phyloP scores from a whole-genome alignment of 495 filamentous ascomycete genomes.

The Trichoderma erinaceum region DNA sequence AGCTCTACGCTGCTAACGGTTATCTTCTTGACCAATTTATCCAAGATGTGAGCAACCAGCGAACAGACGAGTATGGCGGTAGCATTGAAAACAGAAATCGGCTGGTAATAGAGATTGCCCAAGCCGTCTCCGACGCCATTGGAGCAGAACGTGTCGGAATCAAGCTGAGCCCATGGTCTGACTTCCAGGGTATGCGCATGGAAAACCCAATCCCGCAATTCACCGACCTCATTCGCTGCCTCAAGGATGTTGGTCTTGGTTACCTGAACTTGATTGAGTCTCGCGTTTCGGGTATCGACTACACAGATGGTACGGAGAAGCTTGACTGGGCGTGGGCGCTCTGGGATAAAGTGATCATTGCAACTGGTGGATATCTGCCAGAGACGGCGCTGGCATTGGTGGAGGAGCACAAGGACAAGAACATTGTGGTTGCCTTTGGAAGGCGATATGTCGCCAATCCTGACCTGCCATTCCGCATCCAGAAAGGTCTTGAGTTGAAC shows the following conservation, averaged over 20 bases:
- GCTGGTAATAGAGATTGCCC: conserved; percentile 58
- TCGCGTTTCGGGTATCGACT: conserved; percentile 29
- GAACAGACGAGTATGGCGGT: conserved; percentile 61
- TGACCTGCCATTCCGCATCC: conserved; percentile 55
- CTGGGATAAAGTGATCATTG: conserved; percentile 26
- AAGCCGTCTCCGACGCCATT: conserved; percentile 57
- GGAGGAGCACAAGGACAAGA: conserved; percentile 45
- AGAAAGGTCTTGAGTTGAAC: conserved; percentile 44
- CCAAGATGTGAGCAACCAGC: conserved; percentile 54
- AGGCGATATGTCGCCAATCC: conserved; percentile 60
- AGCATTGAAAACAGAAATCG: conserved; percentile 63
- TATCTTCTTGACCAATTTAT: conserved; percentile 70
- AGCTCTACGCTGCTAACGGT: conserved; percentile 66
- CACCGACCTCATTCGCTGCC: conserved; percentile 45
- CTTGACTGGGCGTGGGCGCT: conserved; percentile 23
- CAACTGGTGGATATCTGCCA: conserved; percentile 25
- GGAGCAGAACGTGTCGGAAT: conserved; percentile 58
- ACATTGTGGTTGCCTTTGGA: conserved; percentile 50
- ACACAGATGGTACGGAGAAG: conserved; percentile 15
- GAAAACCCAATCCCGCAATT: conserved; percentile 58
- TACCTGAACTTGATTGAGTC: conserved; percentile 61
- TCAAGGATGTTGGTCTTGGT: conserved; percentile 52
- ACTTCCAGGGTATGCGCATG: conserved; percentile 67
- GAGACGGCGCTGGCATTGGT: conserved; percentile 37
- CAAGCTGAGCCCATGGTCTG: conserved; percentile 57